These are phyloP conservation scores for Thozetella sp. DNA, from an alignment of 495 filamentous ascomycete species.

Conservation along the genomic window DNA sequence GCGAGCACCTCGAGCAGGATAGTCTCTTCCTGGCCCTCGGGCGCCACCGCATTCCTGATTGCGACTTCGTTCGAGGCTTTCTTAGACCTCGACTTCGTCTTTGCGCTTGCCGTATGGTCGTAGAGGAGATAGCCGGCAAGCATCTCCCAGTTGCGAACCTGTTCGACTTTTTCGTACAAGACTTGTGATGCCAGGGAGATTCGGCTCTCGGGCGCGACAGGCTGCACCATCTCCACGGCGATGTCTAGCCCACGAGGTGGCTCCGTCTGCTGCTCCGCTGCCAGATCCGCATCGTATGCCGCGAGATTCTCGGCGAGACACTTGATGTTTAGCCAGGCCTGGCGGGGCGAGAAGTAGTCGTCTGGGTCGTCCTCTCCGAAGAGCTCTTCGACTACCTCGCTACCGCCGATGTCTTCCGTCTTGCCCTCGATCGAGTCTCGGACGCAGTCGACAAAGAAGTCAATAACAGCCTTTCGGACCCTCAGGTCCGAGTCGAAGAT, in stretches of 20 bases:
- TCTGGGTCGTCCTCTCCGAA: conserved; percentile 73
- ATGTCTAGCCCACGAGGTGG: conserved; percentile 42
- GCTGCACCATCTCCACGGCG: conserved; percentile 49
- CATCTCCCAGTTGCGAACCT: conserved; percentile 84
- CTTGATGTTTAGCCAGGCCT: conserved; percentile 89
- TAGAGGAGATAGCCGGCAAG: conserved; percentile 89
- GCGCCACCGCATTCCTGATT: conserved; percentile 68
- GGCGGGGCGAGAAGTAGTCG: conserved; percentile 72
- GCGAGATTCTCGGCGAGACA: conserved; percentile 83
- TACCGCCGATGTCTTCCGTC: conserved; percentile 79
- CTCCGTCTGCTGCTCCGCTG: conserved; percentile 41
- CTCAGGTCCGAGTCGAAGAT: conserved; percentile 85
- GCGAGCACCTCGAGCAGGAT: conserved; percentile 87
- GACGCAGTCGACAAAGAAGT: conserved; percentile 86
- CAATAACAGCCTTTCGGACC: conserved; percentile 83
- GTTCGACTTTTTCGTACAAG: conserved; percentile 77
- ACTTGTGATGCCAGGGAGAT: conserved; percentile 83
- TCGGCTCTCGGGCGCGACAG: conserved; percentile 69
- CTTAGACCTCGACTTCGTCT: conserved; percentile 39
- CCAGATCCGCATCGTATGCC: conserved; percentile 65
- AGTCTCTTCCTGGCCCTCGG: conserved; percentile 76
- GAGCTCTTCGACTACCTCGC: conserved; percentile 60
- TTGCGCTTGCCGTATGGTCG: conserved; percentile 72
- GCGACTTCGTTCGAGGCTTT: conserved; percentile 47
- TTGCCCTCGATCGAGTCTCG: conserved; percentile 78